These are phyloP conservation scores for Erysimum pusillum DNA, from an alignment of 441 rosid genomes.

Conservation along the genomic window DNA sequence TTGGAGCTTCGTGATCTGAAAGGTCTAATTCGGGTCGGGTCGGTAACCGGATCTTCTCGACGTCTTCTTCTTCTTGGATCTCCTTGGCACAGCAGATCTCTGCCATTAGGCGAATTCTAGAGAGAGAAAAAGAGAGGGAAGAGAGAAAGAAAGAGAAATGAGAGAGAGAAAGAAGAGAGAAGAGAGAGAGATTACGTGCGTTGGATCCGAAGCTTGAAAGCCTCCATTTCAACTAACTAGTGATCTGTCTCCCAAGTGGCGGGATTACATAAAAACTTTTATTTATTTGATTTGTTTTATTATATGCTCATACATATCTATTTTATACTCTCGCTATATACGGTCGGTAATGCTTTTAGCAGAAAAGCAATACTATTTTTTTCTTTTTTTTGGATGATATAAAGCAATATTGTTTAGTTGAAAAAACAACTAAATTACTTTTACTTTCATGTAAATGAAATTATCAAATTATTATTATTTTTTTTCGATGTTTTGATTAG, in stretches of 20 bases:
- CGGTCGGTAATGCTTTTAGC: too few species aligned
- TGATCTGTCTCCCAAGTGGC: slow-evolving; percentile 50
- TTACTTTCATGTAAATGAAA: neutral
- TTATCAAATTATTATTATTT: too few species aligned
- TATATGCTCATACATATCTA: neutral
- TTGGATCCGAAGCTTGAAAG: slow-evolving; percentile 53
- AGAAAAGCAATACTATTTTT: too few species aligned
- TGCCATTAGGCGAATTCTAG: slow-evolving; percentile 36
- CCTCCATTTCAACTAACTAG: slow-evolving; percentile 51
- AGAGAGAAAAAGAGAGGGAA: neutral
- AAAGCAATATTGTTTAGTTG: too few species aligned
- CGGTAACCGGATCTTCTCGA: slow-evolving; percentile 39
- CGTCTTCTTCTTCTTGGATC: slow-evolving; percentile 44
- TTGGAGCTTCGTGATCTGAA: slow-evolving; percentile 34
- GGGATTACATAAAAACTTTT: slow-evolving; percentile 35
- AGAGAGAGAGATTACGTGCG: slow-evolving; percentile 47
- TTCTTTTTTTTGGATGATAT: too few species aligned
- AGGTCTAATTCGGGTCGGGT: slow-evolving; percentile 33
- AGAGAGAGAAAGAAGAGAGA: slow-evolving; percentile 17
- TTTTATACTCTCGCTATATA: neutral
- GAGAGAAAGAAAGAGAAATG: neutral
- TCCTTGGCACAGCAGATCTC: slow-evolving; percentile 43
- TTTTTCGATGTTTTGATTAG: neutral
- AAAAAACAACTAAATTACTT: neutral
- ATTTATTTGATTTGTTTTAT: slow-evolving; percentile 18